Percentiles rank a stretch among this genome's conserved stretches.
Evolutionary conservation across 2,329 filamentous ascomycete genomes (phyloP).

Genomic region (Cephalotrichum gorgonifer): DNA sequence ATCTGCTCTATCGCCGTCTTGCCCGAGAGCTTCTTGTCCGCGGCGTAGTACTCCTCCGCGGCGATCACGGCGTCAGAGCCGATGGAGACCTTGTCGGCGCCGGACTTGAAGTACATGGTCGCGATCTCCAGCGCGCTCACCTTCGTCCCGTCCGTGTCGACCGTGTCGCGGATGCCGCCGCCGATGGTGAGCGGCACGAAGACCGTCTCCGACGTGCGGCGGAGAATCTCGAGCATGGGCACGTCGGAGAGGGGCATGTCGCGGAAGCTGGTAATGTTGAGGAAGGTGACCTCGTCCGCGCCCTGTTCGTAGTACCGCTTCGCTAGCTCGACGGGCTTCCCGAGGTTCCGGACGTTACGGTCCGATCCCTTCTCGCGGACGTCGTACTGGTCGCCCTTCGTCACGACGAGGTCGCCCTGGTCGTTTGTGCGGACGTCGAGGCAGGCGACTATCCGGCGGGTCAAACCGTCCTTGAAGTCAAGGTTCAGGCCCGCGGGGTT

Average conservation of each 20-base stretch:
- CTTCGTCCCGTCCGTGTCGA: constrained; percentile 76
- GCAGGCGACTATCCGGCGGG: constrained; percentile 89
- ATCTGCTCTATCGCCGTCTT: constrained; percentile 94
- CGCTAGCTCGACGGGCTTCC: constrained; percentile 94
- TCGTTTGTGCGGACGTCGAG: constrained; percentile 94
- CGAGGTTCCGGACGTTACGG: constrained; percentile 72
- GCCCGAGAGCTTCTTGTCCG: constrained; percentile 59
- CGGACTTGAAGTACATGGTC: constrained; percentile 93
- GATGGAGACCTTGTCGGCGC: constrained; percentile 95
- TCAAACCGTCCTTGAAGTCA: constrained; percentile 56
- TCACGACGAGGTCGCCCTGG: constrained; percentile 87
- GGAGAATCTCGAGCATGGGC: constrained; percentile 91
- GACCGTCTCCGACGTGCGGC: constrained; percentile 76
- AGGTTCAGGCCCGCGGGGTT: constrained; percentile 12
- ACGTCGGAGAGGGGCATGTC: constrained; percentile 87
- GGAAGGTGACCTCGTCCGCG: constrained; percentile 91
- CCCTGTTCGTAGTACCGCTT: constrained; percentile 91
- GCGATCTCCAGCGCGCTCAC: constrained; percentile 90
- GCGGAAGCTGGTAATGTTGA: constrained; percentile 97
- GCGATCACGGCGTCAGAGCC: constrained; percentile 89
- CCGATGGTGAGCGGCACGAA: constrained; percentile 95
- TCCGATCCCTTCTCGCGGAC: constrained; percentile 74
- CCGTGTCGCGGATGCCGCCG: constrained; percentile 86
- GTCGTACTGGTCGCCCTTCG: constrained; percentile 97
- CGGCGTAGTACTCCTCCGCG: constrained; percentile 79